phyloP scores from a whole-genome alignment of 1,284 basidiomycete genomes.

The Ceratobasidium sp. region DNA sequence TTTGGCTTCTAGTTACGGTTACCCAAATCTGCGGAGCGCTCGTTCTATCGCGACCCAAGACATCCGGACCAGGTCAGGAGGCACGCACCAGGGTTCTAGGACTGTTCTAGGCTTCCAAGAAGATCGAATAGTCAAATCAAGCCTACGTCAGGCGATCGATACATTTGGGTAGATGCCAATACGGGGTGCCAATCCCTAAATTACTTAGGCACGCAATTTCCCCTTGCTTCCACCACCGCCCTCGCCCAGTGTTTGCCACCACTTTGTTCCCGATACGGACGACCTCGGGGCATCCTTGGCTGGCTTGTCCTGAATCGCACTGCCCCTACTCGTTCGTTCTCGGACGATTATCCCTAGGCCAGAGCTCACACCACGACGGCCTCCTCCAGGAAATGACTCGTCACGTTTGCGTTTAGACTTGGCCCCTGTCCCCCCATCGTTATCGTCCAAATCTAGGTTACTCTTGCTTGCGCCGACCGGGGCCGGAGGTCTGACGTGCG shows the following conservation, averaged over 20 bases:
- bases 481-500: background rate
- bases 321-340: conserved; percentile 43
- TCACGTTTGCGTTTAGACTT: conserved; percentile 43
- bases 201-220: too few relatives aligned
- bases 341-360: conserved; percentile 68
- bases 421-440: conserved; percentile 40
- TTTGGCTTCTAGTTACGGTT: too few relatives aligned
- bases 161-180: too few relatives aligned
- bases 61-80: background rate
- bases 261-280: conserved; percentile 14
- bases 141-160: too few relatives aligned
- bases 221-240: background rate
- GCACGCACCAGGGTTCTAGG: too few relatives aligned
- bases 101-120: conserved; percentile 1
- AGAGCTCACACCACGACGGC: conserved; percentile 71
- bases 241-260: conserved; percentile 32
- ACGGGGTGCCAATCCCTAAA: too few relatives aligned
- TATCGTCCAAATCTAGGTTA: conserved; percentile 17
- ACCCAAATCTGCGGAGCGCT: background rate
- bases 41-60: background rate
- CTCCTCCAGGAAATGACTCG: conserved; percentile 58
- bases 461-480: background rate
- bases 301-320: conserved; percentile 15
- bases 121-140: too few relatives aligned
- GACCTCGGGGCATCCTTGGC: background rate